Percentiles rank a stretch among this genome's conserved stretches.
These are phyloP conservation scores for Setomelanomma holmii DNA, from an alignment of 2,329 filamentous ascomycete species.

Conservation along the genomic window DNA sequence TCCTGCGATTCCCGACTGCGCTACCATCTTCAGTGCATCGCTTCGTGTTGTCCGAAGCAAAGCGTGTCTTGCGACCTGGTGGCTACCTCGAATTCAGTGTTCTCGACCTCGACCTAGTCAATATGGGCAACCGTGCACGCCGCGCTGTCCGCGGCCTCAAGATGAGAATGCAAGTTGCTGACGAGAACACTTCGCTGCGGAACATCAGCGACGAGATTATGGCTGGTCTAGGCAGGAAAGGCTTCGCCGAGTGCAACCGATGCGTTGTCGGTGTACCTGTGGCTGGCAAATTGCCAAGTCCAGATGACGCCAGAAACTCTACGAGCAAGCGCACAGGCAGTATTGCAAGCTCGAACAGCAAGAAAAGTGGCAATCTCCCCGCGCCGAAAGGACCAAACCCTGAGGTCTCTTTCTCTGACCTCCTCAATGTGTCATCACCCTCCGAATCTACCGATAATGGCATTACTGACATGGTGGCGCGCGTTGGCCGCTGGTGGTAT, in stretches of 20 bases:
- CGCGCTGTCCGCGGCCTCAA: slow-evolving; percentile 74
- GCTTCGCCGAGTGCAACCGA: slow-evolving; percentile 75
- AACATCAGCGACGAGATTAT: slow-evolving; percentile 65
- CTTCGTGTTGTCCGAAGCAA: slow-evolving; percentile 75
- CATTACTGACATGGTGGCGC: slow-evolving; percentile 90
- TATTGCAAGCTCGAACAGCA: slow-evolving; percentile 32
- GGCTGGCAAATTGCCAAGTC: slow-evolving; percentile 55
- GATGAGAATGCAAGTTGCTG: slow-evolving; percentile 68
- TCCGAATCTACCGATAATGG: slow-evolving; percentile 71
- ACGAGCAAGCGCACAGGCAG: slow-evolving; percentile 38
- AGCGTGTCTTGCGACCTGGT: slow-evolving; percentile 77
- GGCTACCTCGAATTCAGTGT: slow-evolving; percentile 81
- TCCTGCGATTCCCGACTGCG: slow-evolving; percentile 77
- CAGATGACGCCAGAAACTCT: slow-evolving; percentile 31
- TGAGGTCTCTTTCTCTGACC: slow-evolving; percentile 47
- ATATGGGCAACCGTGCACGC: slow-evolving; percentile 77
- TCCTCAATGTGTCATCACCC: slow-evolving; percentile 39
- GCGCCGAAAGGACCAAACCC: slow-evolving; percentile 32
- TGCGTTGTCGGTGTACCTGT: slow-evolving; percentile 81
- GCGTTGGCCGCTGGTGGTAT: slow-evolving; percentile 97
- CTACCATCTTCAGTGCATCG: slow-evolving; percentile 73
- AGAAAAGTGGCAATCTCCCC: slow-evolving; percentile 17
- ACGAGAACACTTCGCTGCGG: slow-evolving; percentile 66
- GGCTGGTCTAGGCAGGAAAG: slow-evolving; percentile 70
- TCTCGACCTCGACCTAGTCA: slow-evolving; percentile 80